phyloP scores from a whole-genome alignment of 1,284 basidiomycete genomes.

The Sporisorium iseilematis-ciliati region DNA sequence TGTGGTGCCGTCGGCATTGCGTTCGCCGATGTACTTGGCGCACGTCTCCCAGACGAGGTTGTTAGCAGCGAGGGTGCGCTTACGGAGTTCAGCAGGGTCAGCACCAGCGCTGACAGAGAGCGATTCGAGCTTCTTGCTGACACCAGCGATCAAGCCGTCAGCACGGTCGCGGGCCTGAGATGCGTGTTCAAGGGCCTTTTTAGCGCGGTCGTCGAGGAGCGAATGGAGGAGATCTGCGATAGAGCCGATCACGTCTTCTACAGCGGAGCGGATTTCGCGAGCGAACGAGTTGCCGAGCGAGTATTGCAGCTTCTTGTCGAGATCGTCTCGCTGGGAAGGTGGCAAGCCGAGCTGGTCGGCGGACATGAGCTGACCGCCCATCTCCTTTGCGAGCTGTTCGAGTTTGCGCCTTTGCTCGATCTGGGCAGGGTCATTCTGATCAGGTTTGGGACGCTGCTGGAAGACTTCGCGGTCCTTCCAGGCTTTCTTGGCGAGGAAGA shows the following conservation, averaged over 20 bases:
- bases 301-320: constrained; percentile 39
- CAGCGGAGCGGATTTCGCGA: constrained; percentile 44
- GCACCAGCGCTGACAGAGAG: constrained; percentile 16
- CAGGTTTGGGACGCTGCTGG: constrained; percentile 24
- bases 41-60: constrained; percentile 55
- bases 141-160: constrained; percentile 26
- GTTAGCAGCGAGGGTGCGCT: constrained; percentile 41
- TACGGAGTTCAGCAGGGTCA: constrained; percentile 34
- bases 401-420: constrained; percentile 38
- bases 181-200: constrained; percentile 46
- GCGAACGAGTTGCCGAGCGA: constrained; percentile 57
- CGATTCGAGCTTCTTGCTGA: constrained; percentile 36
- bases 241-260: constrained; percentile 47
- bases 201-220: constrained; percentile 54
- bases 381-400: constrained; percentile 45
- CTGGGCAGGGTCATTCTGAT: constrained; percentile 28
- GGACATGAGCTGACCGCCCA: constrained; percentile 56
- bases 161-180: constrained; percentile 44
- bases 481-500: constrained; percentile 60
- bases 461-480: constrained; percentile 55
- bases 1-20: constrained; percentile 33
- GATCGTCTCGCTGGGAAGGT: constrained; percentile 31
- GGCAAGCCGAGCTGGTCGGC: constrained; percentile 47
- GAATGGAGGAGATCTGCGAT: constrained; percentile 61
- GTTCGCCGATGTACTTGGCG: constrained; percentile 44